Evolutionary conservation across 1,139 yeast genomes (phyloP), one percentile per base, ranked within the genome.

Genomic region (Scheffersomyces stambukii): DNA sequence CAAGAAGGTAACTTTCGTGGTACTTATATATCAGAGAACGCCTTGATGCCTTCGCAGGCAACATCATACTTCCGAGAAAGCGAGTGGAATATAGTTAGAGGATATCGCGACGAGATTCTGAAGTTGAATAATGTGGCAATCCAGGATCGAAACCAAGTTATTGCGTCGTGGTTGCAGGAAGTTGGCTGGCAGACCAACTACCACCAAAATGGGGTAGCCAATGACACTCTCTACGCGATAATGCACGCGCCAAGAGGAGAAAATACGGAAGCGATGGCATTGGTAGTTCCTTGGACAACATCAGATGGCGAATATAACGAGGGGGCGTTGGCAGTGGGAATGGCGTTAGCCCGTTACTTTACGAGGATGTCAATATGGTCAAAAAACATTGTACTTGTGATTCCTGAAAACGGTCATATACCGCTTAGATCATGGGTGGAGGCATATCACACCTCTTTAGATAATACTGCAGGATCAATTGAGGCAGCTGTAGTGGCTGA

Each of bases 41-140:
- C 99, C 19, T 65, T 93, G 52, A 80, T 93, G 84, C 97, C 98
- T 8, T 89, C 94, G 1, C 97, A 91, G 52, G 97, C 91, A 3
- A 81, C 81, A 44, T 81, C 95, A 11, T 88, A 86, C 51, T 93
- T 86, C 53, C 68, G 97, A 35, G 97, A 89, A 45, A 78, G 91
- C 29, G 98, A 91, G 48, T 91, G 97, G 96, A 86, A 89, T 48
- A 66, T 84, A 32, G 77, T 88, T 15, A 64, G 97, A 35, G 98
- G 96, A 0, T 88, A 81, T 50, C 68, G 96, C 36, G 71, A 70
- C 24, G 85, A 80, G 41, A 50, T 75, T 29, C 50, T 37, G 45
- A 60, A 57, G 46, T 70, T 50, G 57, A 67, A 49, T 36, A 43
- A 37, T 41, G 63, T 38, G n/a, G 30, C 52, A 4, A 38, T 50